Evolutionary conservation across 345 rosid genomes (phyloP).

Genomic region (Populus nigra): DNA sequence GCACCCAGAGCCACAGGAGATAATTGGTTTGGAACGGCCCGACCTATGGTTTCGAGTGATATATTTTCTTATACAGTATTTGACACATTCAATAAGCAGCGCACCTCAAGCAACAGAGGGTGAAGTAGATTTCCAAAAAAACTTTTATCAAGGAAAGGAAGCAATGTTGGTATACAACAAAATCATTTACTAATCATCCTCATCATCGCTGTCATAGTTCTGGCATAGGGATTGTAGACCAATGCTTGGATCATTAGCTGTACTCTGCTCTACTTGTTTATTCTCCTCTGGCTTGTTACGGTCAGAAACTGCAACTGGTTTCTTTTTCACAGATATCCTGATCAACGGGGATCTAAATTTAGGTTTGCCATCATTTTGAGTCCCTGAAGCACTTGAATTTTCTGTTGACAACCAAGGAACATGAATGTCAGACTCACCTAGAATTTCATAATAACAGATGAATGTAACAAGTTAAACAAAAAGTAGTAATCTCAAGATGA

Average conservation of each 20-base stretch:
- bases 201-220: slow-evolving; percentile 61
- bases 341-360: slow-evolving; percentile 31
- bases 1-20: neutral
- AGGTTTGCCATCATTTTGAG: slow-evolving; percentile 26
- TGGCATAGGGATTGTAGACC: slow-evolving; percentile 61
- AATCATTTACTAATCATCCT: slow-evolving; percentile 41
- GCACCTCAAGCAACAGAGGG: too few relatives aligned
- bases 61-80: too few relatives aligned
- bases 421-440: neutral
- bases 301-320: slow-evolving; percentile 31
- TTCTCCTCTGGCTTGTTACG: slow-evolving; percentile 22
- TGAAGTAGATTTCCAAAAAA: too few relatives aligned
- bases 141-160: neutral
- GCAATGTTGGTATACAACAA: neutral
- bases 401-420: slow-evolving; percentile 17
- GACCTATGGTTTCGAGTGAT: neutral
- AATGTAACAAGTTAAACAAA: neutral
- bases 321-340: slow-evolving; percentile 50
- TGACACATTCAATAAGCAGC: too few relatives aligned
- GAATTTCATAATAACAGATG: neutral
- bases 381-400: slow-evolving; percentile 21
- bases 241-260: slow-evolving; percentile 10
- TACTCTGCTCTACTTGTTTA: slow-evolving; percentile 29
- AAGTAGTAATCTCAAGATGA: neutral
- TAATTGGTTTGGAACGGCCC: neutral